Base-by-base conservation (phyloP, 306 rosid species). In the Arachis stenosperma region DNA sequence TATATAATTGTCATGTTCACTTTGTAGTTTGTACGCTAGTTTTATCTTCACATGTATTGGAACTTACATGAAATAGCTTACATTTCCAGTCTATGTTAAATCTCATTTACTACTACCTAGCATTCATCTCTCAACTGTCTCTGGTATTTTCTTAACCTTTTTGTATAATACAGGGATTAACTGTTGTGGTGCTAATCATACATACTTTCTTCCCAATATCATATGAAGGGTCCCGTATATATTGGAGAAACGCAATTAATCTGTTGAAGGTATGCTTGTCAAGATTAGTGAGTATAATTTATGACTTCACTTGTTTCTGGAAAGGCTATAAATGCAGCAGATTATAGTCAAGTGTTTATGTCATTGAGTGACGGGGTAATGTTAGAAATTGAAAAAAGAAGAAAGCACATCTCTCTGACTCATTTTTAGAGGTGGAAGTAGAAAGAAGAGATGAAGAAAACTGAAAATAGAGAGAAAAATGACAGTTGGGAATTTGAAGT, bases 181-280 rank as follows among this genome's bases (percentile, higher is more conserved):
- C 90, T 62, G 82, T 94, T 71, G 8, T 84, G 80, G 65, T 94
- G 70, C 84, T 94, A 53, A 22, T 80, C 54, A 47, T 87, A 52
- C 97, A 94, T 81, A 86, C 73, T 43, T 83, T 85, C 85, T 94
- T 84, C 81, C 99, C 97, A 33, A 70, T 94, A 79, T 80, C 86
- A 9, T 91, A 85, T 1, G 96, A 91, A 79, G 99, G 99, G 63
- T 51, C 68, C 73, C 48, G 7, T 41, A 86, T 93, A 75, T 90
- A 51, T 81, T 89, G 97, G 96, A 91, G 69, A 82, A 86, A 63
- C 61, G 46, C 54, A 69, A 54, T 89, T 69, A 89, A 87, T 80
- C 80, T 33, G 39, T 79, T 94, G 74, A 91, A 89, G 99, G 99
- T 91, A 83, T 77, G 99, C 89, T 81, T 77, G 87, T 42, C 64